A percentile compares a stretch with the other conserved stretches of the same genome.
Evolutionary conservation across 1,139 yeast genomes (phyloP).

Genomic region (Diutina rugosa): DNA sequence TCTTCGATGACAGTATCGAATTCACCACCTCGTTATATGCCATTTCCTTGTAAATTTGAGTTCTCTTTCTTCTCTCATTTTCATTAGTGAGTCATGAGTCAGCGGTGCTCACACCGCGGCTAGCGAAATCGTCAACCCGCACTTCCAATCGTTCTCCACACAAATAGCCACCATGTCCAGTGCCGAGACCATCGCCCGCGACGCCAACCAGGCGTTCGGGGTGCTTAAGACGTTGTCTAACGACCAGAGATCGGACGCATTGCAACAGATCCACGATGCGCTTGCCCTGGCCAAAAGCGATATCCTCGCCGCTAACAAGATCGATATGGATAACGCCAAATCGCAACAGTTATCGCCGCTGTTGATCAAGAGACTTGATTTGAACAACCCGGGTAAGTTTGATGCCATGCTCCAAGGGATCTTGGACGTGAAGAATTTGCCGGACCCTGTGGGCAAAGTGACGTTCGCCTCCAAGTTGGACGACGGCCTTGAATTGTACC

Average conservation of each 20-base stretch:
- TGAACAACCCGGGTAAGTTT: slow-evolving; percentile 70
- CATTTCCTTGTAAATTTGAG: no score
- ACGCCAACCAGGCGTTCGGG: slow-evolving; percentile 71
- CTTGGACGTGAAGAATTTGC: slow-evolving; percentile 74
- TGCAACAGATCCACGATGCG: slow-evolving; percentile 59
- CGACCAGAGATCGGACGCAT: slow-evolving; percentile 61
- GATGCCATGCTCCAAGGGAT: slow-evolving; percentile 94
- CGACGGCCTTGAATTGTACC: slow-evolving; percentile 67
- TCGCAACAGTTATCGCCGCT: slow-evolving; percentile 48
- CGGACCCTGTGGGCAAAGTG: slow-evolving; percentile 83
- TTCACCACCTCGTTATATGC: no score
- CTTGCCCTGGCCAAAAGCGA: slow-evolving; percentile 42
- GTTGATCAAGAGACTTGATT: slow-evolving; percentile 70
- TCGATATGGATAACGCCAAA: slow-evolving; percentile 63
- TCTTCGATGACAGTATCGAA: no score
- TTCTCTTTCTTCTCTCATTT: no score
- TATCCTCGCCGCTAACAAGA: slow-evolving; percentile 59
- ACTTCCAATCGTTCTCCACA: neutral
- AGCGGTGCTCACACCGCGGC: neutral
- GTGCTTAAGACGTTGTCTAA: slow-evolving; percentile 64
- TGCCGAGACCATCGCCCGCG: slow-evolving; percentile 41
- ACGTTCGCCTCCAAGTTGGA: slow-evolving; percentile 77
- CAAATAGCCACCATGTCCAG: neutral
- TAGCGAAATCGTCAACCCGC: neutral
- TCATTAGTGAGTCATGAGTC: neutral